Evolutionary conservation across 2,329 filamentous ascomycete genomes (phyloP), one percentile per base, ranked within the genome.

Genomic region (Fusarium globosum): DNA sequence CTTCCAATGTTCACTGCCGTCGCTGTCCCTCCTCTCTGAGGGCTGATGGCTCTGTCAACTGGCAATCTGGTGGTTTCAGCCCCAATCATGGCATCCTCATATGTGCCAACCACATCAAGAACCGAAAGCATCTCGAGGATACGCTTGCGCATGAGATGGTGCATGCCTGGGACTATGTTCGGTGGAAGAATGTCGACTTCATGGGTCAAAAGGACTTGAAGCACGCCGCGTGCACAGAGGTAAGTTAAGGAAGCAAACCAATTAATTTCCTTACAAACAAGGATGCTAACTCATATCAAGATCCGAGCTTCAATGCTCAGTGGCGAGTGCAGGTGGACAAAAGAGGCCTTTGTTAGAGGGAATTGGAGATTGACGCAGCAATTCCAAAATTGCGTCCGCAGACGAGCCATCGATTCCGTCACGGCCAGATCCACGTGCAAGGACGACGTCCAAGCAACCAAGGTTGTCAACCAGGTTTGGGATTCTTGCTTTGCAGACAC

Each of bases 91-190:
- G 96, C 42, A 98, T 99, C 72, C 81, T 97, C 79, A 87, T 99
- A 28, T 99, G 96, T 83, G 94, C 96, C 58, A 99, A 99, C 83
- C 92, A 96, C 83, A 90, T 98, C 80, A 87, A 92, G 67, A 91
- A 94, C 80, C 86, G 91, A 65, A 91, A 91, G 38, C 94, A 97
- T 80, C 82, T 97, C 76, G 96, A 99, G 85, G 96, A 99, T 81
- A 97, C 95, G 16, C 86, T 99, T 79, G 92, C 95, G 35, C 96
- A 99, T 83, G 96, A 99, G 85, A 97, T 99, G 94, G 93, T 99
- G 60, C 96, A 99, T 82, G 95, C 95, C 2, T 98, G 95, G 87
- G 96, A 99, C 81, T 93, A 97, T 81, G 80, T 98, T 76, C 86
- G 96, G 72, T 99, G 94, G 86, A 96, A 97, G 83, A 68, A 68